Base-by-base conservation (phyloP, 2,329 filamentous ascomycete species). In the Cladosporium phlei region DNA sequence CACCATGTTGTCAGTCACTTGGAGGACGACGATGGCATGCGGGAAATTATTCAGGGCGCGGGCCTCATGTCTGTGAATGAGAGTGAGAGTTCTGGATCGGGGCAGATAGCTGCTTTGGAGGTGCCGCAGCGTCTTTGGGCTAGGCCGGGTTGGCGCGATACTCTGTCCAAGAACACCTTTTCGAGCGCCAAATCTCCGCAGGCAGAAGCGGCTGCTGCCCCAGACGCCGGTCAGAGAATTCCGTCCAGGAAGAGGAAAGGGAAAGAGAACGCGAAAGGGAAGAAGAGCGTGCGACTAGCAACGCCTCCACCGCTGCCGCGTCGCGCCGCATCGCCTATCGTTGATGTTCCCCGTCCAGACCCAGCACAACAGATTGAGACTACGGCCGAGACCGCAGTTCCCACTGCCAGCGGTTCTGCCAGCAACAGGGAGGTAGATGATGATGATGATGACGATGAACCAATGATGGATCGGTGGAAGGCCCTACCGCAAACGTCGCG, bases 21-120 rank as follows among this genome's bases (percentile, higher is more conserved):
- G 9, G 70, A 82, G 11, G 78, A 83, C 42, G 80, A 83, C 53
- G 69, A 63, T 2, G 73, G 72, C 1, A 80, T 84, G 64, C 71
- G 69, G 21, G 66, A 73, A 4, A 80, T 83, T 48, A 80, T 84
- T 4, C 72, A 79, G 51, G 70, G 73, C 14, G 77, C 79, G 35
- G 62, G 67, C 8, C 69, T 78, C 24, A 53, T 83, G 16, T 63
- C 67, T 30, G 59, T 73, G 1, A 61, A 64, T 11, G 54, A 58
- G 3, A 52, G 57, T 2, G 66, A 71, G 48, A 51, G 52, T 9
- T 30, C 51, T 4, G 65, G 64, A 0, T 5, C 57, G 5, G 55
- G 53, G 2, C 69, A 68, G 45, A 71, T 73, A 57, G 72, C 72
- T 5, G 52, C 57, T 16, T 52, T 77, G 6, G 55, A 65, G 6